These are phyloP conservation scores for Mycosphaerella arachidis DNA, from an alignment of 2,329 filamentous ascomycete species.

Conservation along the genomic window DNA sequence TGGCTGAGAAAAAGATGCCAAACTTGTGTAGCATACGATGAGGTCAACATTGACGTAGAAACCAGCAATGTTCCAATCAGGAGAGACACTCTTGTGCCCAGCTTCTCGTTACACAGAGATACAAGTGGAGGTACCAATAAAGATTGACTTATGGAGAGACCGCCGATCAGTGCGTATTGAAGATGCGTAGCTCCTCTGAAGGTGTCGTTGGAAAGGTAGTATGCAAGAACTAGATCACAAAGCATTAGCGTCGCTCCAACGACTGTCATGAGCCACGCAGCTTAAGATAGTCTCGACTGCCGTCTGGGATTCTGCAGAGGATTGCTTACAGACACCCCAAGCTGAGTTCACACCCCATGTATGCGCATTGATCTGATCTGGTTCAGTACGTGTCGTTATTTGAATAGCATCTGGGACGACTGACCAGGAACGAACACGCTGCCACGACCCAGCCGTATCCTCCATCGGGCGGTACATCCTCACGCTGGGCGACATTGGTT, in stretches of 20 bases:
- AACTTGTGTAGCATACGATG: constrained; percentile 64
- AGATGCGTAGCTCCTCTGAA: constrained; percentile 62
- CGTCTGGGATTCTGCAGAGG: neutral
- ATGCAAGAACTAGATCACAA: constrained; percentile 52
- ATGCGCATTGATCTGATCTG: neutral
- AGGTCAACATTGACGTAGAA: constrained; percentile 61
- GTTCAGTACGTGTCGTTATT: neutral
- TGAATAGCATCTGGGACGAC: neutral
- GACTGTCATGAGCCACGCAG: neutral
- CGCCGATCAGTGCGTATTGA: constrained; percentile 73
- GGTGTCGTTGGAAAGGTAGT: constrained; percentile 62
- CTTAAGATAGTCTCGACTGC: neutral
- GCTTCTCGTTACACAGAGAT: constrained; percentile 56
- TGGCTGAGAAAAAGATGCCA: constrained; percentile 76
- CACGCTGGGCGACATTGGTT: constrained; percentile 18
- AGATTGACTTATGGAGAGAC: constrained; percentile 61
- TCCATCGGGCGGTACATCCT: constrained; percentile 45
- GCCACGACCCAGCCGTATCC: constrained; percentile 59
- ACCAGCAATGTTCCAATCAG: constrained; percentile 62
- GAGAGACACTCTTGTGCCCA: constrained; percentile 61
- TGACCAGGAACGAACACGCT: constrained; percentile 31
- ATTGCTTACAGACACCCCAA: constrained; percentile 57
- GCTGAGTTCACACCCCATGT: constrained; percentile 47
- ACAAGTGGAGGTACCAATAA: constrained; percentile 65
- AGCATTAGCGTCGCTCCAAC: neutral